phyloP scores from a whole-genome alignment of 495 filamentous ascomycete species.

The Aspergillus avenaceus region DNA sequence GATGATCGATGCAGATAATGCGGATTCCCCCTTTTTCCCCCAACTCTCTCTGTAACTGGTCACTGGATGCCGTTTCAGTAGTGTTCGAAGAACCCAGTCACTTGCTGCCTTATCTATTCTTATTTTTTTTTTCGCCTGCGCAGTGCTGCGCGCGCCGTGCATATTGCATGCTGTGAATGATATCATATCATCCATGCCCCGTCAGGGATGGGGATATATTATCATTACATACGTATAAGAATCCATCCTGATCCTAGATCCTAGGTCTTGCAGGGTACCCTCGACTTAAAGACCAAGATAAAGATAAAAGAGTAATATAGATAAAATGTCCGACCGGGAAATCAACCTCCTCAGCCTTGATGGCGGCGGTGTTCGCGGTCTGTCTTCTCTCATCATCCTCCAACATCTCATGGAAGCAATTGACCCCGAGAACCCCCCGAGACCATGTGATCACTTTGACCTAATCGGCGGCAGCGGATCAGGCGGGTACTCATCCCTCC shows the following conservation, averaged over 20 bases:
- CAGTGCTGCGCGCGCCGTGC: too few relatives aligned
- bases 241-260: not conserved
- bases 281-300: not conserved
- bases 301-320: too few relatives aligned
- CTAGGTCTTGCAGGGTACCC: not conserved
- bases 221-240: not conserved
- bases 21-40: too few relatives aligned
- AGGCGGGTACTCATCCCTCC: slow-evolving; percentile 27
- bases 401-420: slow-evolving; percentile 43
- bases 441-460: slow-evolving; percentile 48
- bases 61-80: not conserved
- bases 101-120: not conserved
- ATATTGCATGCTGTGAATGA: not conserved
- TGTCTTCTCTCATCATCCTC: slow-evolving; percentile 49
- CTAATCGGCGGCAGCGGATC: slow-evolving; percentile 40
- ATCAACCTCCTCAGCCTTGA: slow-evolving; percentile 44
- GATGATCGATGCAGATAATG: not conserved
- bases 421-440: slow-evolving; percentile 34
- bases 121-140: not conserved
- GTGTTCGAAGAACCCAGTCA: not conserved
- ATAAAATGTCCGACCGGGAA: slow-evolving; percentile 18
- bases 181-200: not conserved
- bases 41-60: not conserved
- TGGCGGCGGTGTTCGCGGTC: slow-evolving; percentile 51
- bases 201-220: not conserved